Conservation (phyloP, 1,139 yeast species). For the Casaregolazyma suthepensis region DNA sequence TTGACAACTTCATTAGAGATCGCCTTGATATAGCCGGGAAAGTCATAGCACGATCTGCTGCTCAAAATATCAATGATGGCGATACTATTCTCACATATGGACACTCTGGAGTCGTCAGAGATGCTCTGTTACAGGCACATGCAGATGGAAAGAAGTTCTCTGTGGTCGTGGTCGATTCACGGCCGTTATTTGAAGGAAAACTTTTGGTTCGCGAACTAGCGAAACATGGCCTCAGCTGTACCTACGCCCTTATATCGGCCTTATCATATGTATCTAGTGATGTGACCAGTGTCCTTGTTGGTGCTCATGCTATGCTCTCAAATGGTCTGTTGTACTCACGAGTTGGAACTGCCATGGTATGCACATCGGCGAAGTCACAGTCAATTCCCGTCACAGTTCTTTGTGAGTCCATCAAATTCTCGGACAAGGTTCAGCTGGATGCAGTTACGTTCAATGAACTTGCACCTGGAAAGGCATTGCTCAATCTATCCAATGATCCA, state of each 20-base stretch:
- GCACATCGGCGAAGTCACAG: constrained; percentile 83
- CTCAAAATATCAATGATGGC: constrained; percentile 67
- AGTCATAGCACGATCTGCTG: constrained; percentile 77
- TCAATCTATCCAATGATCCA: constrained; percentile 44
- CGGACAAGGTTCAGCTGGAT: constrained; percentile 93
- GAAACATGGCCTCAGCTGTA: constrained; percentile 51
- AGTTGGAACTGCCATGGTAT: constrained; percentile 91
- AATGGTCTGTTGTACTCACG: constrained; percentile 91
- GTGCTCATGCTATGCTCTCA: constrained; percentile 96
- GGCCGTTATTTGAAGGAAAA: constrained; percentile 93
- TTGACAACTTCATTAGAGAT: constrained; percentile 78
- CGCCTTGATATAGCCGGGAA: constrained; percentile 78
- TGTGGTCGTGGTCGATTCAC: constrained; percentile 87
- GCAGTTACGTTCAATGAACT: constrained; percentile 90
- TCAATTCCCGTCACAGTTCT: constrained; percentile 92
- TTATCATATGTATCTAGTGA: constrained; percentile 73
- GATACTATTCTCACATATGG: constrained; percentile 85
- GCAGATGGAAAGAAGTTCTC: constrained; percentile 61
- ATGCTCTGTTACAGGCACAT: constrained; percentile 65
- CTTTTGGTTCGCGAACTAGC: constrained; percentile 61
- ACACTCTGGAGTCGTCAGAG: constrained; percentile 75
- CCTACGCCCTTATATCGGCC: constrained; percentile 74
- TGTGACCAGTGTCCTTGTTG: constrained; percentile 85
- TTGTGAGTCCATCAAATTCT: constrained; percentile 91
- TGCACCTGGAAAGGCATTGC: constrained; percentile 72